Base-by-base conservation (phyloP, 305 asterid genomes). In the Fraxinus albicans region DNA sequence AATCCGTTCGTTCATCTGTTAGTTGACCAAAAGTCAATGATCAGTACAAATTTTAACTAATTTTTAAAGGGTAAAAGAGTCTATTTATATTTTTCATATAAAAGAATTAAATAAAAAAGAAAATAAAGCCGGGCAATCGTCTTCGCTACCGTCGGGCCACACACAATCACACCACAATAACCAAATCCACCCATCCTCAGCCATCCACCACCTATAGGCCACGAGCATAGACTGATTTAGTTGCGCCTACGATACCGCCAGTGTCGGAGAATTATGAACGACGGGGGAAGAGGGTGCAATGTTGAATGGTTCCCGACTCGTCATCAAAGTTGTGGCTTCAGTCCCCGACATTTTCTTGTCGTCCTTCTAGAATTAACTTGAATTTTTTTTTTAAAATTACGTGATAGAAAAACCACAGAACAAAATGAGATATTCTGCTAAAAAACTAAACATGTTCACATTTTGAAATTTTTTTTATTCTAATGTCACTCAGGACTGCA, bases 181-280 rank as follows among this genome's bases (percentile, higher is more conserved):
- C 38, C 38, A 35, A 35, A 35, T 35, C 6, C 38, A 35, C 38
- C 38, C 38, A 35, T 35, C 38, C 7, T 35, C 38, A 35, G 38
- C 8, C 3, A 35, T 35, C 38, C 27, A 25, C 38, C 38, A 35
- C 38, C 38, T 1, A 80, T 79, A 87, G 6, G 83, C 25, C 86
- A 84, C 31, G 63, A 84, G 89, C 86, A 90, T 81, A 35, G 87
- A 89, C 81, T 88, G 89, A 25, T 87, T 88, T 70, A 87, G 19
- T 65, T 82, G 89, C 25, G 84, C 6, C 84, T 86, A 86, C 0
- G 85, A 83, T 25, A 65, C 15, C 77, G 47, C 36, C 78, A 79
- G 85, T 73, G 19, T 73, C 81, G 84, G 55, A 6, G 85, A 33
- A 63, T 63, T 63, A 8, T 63, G 73, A 5, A 60, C 8, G 53